A percentile compares a stretch with the other conserved stretches of the same genome.
These are phyloP conservation scores for Casuarina glauca DNA, from an alignment of 306 rosid species.

Conservation along the genomic window DNA sequence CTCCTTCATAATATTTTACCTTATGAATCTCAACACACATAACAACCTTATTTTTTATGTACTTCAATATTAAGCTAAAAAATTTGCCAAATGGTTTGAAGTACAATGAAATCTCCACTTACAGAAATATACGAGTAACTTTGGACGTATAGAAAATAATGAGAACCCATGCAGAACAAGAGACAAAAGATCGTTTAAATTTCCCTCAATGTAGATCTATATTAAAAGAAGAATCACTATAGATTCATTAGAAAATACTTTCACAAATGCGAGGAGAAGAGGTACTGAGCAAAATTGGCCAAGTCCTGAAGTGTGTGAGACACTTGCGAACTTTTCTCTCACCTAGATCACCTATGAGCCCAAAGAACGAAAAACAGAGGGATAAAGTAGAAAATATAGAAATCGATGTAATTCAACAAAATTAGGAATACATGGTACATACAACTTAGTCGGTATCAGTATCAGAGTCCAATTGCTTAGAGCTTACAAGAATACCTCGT, in stretches of 20 bases:
- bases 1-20: no score
- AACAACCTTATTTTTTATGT: no score
- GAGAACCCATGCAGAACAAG: no score
- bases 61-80: no score
- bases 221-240: neutral
- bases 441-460: slow-evolving; percentile 24
- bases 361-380: neutral
- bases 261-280: neutral
- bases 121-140: no score
- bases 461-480: slow-evolving; percentile 43
- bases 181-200: no score
- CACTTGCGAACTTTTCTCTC: neutral
- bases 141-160: no score
- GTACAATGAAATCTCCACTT: no score
- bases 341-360: neutral
- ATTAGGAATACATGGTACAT: neutral
- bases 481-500: slow-evolving; percentile 59
- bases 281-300: neutral
- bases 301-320: neutral
- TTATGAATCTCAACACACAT: no score
- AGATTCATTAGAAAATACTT: neutral
- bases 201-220: neutral
- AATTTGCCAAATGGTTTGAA: no score
- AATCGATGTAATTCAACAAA: neutral
- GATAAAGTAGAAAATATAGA: neutral